phyloP scores from a whole-genome alignment of 2,329 filamentous ascomycete genomes.

The Pseudogymnoascus sp. region DNA sequence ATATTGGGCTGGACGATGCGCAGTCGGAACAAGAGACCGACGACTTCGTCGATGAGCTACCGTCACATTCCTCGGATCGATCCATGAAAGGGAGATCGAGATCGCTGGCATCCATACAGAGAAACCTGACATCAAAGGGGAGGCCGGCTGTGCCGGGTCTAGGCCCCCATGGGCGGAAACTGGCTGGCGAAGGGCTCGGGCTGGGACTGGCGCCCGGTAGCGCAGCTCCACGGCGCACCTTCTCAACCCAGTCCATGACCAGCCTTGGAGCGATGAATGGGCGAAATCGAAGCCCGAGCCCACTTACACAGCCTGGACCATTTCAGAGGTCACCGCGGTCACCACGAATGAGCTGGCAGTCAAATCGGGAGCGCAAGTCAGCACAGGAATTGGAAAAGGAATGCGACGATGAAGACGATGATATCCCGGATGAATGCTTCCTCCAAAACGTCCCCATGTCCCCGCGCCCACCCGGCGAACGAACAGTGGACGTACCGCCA shows the following conservation, averaged over 20 bases:
- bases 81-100: neutral
- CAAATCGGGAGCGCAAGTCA: constrained; percentile 58
- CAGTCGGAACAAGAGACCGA: constrained; percentile 25
- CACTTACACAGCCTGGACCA: constrained; percentile 16
- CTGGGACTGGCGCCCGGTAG: constrained; percentile 24
- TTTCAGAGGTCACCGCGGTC: constrained; percentile 23
- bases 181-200: constrained; percentile 19
- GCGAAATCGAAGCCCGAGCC: constrained; percentile 28
- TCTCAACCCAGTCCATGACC: constrained; percentile 2
- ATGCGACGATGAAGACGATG: constrained; percentile 70
- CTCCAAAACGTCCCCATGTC: constrained; percentile 80
- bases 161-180: constrained; percentile 23
- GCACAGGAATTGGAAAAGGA: constrained; percentile 67
- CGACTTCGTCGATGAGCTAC: constrained; percentile 19
- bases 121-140: constrained; percentile 25
- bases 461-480: constrained; percentile 55
- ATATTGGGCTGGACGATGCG: constrained; percentile 75
- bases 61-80: neutral
- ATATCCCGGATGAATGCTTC: constrained; percentile 71
- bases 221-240: neutral
- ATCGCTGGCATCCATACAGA: constrained; percentile 16
- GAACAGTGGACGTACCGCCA: constrained; percentile 45
- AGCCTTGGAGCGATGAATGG: constrained; percentile 14
- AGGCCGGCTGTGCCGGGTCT: constrained; percentile 22
- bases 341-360: constrained; percentile 66